These are phyloP conservation scores for Podila epigama DNA, from an alignment of 192 early-diverging fungal species.

Conservation along the genomic window DNA sequence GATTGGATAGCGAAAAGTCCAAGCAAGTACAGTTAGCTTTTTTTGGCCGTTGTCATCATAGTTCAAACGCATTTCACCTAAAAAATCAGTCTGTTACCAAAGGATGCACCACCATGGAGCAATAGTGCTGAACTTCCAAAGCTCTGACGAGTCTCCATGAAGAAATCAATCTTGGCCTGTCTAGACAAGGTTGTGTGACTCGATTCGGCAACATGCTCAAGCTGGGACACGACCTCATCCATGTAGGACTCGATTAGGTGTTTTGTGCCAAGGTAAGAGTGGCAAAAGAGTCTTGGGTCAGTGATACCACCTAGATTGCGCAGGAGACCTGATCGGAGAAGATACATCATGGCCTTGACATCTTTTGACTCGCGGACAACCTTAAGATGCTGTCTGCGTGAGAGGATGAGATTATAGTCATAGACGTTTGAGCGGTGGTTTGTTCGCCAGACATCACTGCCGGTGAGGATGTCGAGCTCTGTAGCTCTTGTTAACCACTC, in stretches of 20 bases:
- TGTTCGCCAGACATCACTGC: slow-evolving; percentile 66
- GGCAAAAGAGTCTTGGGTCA: slow-evolving; percentile 65
- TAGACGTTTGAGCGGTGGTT: slow-evolving; percentile 62
- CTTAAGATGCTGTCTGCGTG: slow-evolving; percentile 57
- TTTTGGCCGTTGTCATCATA: no score
- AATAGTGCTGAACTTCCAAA: slow-evolving; percentile 80
- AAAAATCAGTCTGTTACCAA: slow-evolving; percentile 62
- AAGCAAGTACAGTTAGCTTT: no score
- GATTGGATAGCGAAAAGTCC: no score
- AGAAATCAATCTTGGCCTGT: slow-evolving; percentile 70
- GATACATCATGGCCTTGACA: slow-evolving; percentile 65
- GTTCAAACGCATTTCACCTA: no score
- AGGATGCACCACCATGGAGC: slow-evolving; percentile 74
- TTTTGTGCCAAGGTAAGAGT: slow-evolving; percentile 74
- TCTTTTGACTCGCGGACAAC: slow-evolving; percentile 57
- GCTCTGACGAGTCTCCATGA: slow-evolving; percentile 75
- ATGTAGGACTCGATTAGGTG: slow-evolving; percentile 80
- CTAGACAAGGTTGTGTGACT: slow-evolving; percentile 48
- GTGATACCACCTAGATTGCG: slow-evolving; percentile 78
- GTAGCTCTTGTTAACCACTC: slow-evolving; percentile 61
- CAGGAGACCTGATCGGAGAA: slow-evolving; percentile 68
- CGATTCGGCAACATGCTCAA: slow-evolving; percentile 62
- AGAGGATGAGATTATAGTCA: slow-evolving; percentile 70
- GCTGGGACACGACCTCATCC: slow-evolving; percentile 64
- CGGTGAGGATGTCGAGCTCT: slow-evolving; percentile 56